phyloP scores from a whole-genome alignment of 139 green algal species.

The Zygnema cylindricum region DNA sequence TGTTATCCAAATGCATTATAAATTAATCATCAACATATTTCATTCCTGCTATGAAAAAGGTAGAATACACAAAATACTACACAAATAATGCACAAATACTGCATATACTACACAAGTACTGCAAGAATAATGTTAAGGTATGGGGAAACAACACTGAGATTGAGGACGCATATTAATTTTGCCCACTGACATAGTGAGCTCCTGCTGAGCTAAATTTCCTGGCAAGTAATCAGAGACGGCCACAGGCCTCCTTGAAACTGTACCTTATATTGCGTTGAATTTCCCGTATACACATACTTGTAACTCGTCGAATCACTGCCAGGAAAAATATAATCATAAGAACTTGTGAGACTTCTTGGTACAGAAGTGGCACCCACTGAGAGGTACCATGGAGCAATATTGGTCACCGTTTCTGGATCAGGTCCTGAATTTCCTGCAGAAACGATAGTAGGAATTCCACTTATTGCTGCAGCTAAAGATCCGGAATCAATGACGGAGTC shows the following conservation, averaged over 20 bases:
- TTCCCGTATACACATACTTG: not conserved
- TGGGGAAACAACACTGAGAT: no score
- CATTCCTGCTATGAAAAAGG: no score
- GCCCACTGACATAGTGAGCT: no score
- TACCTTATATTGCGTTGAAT: not conserved
- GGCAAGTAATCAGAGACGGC: no score
- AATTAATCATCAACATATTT: not conserved
- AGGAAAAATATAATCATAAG: not conserved
- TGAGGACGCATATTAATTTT: no score
- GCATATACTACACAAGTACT: not conserved
- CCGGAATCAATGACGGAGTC: not conserved
- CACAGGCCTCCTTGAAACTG: not conserved
- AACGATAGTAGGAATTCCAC: constrained; percentile 15
- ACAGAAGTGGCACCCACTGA: constrained; percentile 31
- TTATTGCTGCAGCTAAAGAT: not conserved
- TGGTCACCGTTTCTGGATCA: constrained; percentile 10
- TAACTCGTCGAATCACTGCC: not conserved
- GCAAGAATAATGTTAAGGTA: no score
- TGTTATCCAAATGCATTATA: no score
- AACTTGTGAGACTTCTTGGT: not conserved
- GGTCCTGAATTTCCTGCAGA: constrained; percentile 36
- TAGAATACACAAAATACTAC: not conserved
- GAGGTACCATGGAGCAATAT: constrained; percentile 35
- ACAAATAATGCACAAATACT: not conserved
- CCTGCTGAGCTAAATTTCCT: no score